phyloP scores from a whole-genome alignment of 768 basidiomycete species.

The Psilocybe azurescens region DNA sequence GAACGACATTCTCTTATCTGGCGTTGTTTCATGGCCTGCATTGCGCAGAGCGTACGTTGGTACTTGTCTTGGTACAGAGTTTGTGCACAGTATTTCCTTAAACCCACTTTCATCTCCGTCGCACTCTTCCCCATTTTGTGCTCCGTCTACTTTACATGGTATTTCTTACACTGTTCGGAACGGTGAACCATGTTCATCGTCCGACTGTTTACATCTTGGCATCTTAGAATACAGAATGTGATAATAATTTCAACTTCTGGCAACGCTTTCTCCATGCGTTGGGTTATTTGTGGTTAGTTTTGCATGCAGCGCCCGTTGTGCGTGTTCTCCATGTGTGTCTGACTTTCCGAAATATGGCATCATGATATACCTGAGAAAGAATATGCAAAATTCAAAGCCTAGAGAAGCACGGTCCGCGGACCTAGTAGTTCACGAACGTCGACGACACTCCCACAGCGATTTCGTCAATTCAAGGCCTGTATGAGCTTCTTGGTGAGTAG shows the following conservation, averaged over 20 bases:
- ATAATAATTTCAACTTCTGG: constrained; percentile 8
- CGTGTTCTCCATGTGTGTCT: constrained; percentile 22
- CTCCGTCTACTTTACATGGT: constrained; percentile 12
- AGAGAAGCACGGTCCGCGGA: constrained; percentile 22
- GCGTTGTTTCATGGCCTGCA: constrained; percentile 1
- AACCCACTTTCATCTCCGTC: constrained; percentile 14
- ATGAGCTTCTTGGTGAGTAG: constrained; percentile 23
- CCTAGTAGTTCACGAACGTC: constrained; percentile 22
- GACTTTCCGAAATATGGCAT: constrained; percentile 23
- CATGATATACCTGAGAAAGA: constrained; percentile 31
- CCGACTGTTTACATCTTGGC: constrained; percentile 10
- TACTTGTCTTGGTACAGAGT: background rate
- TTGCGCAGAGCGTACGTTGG: background rate
- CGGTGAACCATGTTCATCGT: constrained; percentile 5
- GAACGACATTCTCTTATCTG: background rate
- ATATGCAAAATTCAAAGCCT: constrained; percentile 23
- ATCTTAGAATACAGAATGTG: constrained; percentile 17
- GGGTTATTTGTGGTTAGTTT: constrained; percentile 14
- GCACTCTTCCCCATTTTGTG: constrained; percentile 7
- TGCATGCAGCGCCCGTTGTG: constrained; percentile 19
- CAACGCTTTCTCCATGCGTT: constrained; percentile 15
- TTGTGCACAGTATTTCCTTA: constrained; percentile 8
- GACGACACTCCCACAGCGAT: constrained; percentile 24
- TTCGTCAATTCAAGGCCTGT: constrained; percentile 15
- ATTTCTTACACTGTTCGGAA: constrained; percentile 7